These are phyloP conservation scores for Phytophthora colocasiae DNA, from an alignment of 352 stramenopile species.

Conservation along the genomic window DNA sequence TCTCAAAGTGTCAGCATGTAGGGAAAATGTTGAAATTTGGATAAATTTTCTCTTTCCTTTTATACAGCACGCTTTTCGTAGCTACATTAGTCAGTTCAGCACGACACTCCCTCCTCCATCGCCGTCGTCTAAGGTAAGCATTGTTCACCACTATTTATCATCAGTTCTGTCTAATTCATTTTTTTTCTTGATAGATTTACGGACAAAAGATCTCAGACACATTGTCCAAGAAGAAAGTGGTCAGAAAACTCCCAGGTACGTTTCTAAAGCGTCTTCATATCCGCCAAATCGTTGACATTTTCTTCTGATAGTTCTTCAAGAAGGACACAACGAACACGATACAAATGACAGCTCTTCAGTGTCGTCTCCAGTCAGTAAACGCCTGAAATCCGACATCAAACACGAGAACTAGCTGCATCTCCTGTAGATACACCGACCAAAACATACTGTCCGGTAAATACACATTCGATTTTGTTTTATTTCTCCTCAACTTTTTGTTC, in stretches of 20 bases:
- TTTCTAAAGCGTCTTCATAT: background rate
- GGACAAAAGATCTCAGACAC: constrained; percentile 16
- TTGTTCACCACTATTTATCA: background rate
- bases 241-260: constrained; percentile 34
- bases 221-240: constrained; percentile 28
- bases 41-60: background rate
- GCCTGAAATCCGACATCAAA: constrained; percentile 15
- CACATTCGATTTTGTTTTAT: background rate
- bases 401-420: background rate
- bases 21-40: background rate
- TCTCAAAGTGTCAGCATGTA: background rate
- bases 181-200: constrained; percentile 16
- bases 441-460: constrained; percentile 2
- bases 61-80: constrained; percentile 62
- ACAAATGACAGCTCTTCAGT: constrained; percentile 8
- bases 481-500: constrained; percentile 9
- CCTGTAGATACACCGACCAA: constrained; percentile 7
- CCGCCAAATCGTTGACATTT: background rate
- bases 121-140: constrained; percentile 68
- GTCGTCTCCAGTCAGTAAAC: constrained; percentile 25
- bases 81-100: constrained; percentile 69
- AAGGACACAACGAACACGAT: constrained; percentile 19
- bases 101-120: constrained; percentile 71
- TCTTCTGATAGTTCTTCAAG: constrained; percentile 17
- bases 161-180: background rate